Base-by-base conservation (phyloP, 2,329 filamentous ascomycete species). In the Escovopsis sp. region DNA sequence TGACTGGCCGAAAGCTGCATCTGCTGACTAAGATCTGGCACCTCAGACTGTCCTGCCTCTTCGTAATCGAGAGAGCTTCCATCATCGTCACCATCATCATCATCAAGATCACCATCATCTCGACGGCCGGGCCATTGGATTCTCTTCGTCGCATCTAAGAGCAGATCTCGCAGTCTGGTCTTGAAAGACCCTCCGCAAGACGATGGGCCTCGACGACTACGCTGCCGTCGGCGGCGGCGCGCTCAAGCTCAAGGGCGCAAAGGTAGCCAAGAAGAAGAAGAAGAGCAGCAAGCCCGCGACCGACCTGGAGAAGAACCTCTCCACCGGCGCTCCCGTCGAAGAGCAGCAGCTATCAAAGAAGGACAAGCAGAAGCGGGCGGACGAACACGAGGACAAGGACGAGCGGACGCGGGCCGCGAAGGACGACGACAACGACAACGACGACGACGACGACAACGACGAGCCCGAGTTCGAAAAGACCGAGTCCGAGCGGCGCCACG, bases 231-330 rank as follows among this genome's bases (percentile, higher is more conserved):
- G 76, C 44, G 76, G 80, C 53, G 86, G 86, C 52, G 81, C 81
- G 46, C 74, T 95, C 30, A 89, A 85, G 57, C 73, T 95, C 45
- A 95, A 95, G 66, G 86, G 87, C 54, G 73, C 68, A 47, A 79
- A 78, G 53, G 66, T 75, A 27, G 59, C 71, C 47, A 79, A 74
- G 54, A 66, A 75, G 49, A 77, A 81, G 54, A 81, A 78, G 57
- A 83, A 79, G 61, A 74, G 76, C 60, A 74, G 64, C 50, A 61
- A 63, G 49, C 20, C 20, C 20, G 20, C 20, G 5, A 55, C 54
- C 39, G 63, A 65, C 31, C 59, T 73, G 27, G 69, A 71, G 43
- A 71, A 65, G 53, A 65, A 64, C 37, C 57, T 72, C 7, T 55
- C 64, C 8, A 51, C 52, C 4, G 16, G 16, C 16, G 40, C 41